phyloP scores from a whole-genome alignment of 2,329 filamentous ascomycete species.

The Ascochyta koolunga region DNA sequence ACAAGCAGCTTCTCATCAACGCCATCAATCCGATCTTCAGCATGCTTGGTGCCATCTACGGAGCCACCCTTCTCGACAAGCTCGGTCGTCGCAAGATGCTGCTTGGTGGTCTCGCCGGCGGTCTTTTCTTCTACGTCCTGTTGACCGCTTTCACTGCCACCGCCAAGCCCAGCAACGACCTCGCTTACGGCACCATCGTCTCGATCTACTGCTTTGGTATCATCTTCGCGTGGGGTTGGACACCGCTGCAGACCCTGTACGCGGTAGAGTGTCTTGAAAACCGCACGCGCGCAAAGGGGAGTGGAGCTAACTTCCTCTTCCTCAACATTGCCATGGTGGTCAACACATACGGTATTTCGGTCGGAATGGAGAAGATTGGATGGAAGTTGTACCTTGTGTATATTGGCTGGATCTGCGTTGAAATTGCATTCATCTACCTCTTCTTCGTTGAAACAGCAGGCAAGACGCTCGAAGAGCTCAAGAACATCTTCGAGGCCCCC shows the following conservation, averaged over 20 bases:
- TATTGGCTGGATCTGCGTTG: conserved; percentile 42
- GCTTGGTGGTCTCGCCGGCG: conserved; percentile 45
- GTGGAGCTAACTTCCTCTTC: conserved; percentile 43
- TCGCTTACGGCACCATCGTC: conserved; percentile 49
- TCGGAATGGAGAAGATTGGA: conserved; percentile 40
- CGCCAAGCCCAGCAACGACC: conserved; percentile 29
- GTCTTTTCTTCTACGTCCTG: conserved; percentile 42
- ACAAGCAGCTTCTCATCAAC: conserved; percentile 50
- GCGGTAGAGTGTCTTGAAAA: conserved; percentile 49
- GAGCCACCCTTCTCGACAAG: conserved; percentile 44
- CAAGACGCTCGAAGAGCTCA: conserved; percentile 42
- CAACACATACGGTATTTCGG: conserved; percentile 42
- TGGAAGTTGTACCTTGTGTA: conserved; percentile 44
- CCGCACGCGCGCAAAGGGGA: conserved; percentile 48
- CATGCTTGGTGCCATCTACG: conserved; percentile 48
- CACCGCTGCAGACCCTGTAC: conserved; percentile 49
- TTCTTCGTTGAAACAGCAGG: conserved; percentile 45
- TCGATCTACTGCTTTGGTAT: conserved; percentile 51
- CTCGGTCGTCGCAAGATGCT: conserved; percentile 46
- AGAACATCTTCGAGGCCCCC: conserved; percentile 39
- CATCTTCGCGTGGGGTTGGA: conserved; percentile 50
- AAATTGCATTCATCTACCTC: conserved; percentile 33
- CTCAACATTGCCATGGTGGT: conserved; percentile 43
- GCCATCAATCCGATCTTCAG: conserved; percentile 51
- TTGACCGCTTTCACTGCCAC: conserved; percentile 47